Conservation (phyloP, 352 stramenopile genomes). For the Globisporangium carolinianum region DNA sequence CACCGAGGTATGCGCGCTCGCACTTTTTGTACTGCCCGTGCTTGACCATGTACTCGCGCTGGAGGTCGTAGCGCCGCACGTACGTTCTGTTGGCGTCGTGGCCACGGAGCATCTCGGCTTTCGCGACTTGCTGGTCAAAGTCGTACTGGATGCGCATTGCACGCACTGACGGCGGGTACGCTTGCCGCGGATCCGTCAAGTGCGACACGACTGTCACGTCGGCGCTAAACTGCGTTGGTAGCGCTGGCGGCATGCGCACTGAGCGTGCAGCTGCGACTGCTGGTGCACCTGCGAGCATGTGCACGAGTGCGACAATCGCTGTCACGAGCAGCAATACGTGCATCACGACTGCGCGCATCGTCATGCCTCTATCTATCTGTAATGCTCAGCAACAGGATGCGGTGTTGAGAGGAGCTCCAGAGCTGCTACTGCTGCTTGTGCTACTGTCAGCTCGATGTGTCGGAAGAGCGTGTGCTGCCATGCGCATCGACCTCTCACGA, state of each 20-base stretch:
- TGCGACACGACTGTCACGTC: slow-evolving; percentile 53
- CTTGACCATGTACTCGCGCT: slow-evolving; percentile 74
- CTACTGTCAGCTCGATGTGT: not conserved
- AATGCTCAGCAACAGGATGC: too few species aligned
- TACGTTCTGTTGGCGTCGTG: slow-evolving; percentile 69
- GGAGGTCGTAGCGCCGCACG: slow-evolving; percentile 60
- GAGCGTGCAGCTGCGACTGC: not conserved
- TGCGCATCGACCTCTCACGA: too few species aligned
- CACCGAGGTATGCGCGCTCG: slow-evolving; percentile 60
- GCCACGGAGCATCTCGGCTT: slow-evolving; percentile 49
- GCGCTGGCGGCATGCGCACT: slow-evolving; percentile 10
- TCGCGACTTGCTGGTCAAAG: slow-evolving; percentile 45
- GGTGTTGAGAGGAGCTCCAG: too few species aligned
- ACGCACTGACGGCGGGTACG: slow-evolving; percentile 49
- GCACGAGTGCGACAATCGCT: not conserved
- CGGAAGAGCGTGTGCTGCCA: not conserved
- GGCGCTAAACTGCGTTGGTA: slow-evolving; percentile 55
- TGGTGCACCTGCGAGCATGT: not conserved
- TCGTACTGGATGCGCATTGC: slow-evolving; percentile 60
- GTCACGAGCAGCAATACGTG: not conserved
- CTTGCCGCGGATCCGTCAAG: slow-evolving; percentile 43
- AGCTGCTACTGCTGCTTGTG: not conserved
- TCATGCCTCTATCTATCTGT: too few species aligned
- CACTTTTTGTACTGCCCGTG: slow-evolving; percentile 54
- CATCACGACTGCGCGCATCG: not conserved